phyloP scores from a whole-genome alignment of 768 basidiomycete species.

The Hypsizygus marmoreus region DNA sequence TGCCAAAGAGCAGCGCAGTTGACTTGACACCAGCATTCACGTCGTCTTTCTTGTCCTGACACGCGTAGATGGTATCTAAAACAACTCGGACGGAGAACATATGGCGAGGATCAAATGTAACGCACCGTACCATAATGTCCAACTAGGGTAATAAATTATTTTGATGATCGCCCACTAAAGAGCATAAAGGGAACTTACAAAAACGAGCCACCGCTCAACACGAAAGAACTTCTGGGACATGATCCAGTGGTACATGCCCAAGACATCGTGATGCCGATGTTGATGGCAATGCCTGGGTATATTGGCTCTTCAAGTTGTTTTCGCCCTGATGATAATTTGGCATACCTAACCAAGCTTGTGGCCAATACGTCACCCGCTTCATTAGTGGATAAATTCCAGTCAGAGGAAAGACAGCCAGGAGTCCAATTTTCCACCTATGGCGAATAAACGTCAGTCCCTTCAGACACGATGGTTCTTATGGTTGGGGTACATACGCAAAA shows the following conservation, averaged over 20 bases:
- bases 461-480: not conserved
- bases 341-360: slow-evolving; percentile 26
- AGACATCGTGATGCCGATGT: slow-evolving; percentile 7
- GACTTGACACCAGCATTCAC: slow-evolving; percentile 59
- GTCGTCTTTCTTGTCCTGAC: slow-evolving; percentile 60
- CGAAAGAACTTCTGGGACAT: too few species aligned
- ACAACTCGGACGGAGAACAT: not conserved
- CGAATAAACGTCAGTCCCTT: not conserved
- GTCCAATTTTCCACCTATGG: not conserved
- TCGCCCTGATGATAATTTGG: too few species aligned
- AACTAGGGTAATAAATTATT: too few species aligned
- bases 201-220: too few species aligned
- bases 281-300: slow-evolving; percentile 1
- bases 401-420: slow-evolving; percentile 12
- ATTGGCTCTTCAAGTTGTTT: not conserved
- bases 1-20: slow-evolving; percentile 61
- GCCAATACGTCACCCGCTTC: slow-evolving; percentile 28
- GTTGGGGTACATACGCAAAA: slow-evolving; percentile 2
- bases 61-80: slow-evolving; percentile 62
- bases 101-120: not conserved
- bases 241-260: too few species aligned
- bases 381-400: slow-evolving; percentile 26
- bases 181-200: too few species aligned
- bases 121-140: slow-evolving; percentile 22
- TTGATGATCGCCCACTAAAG: too few species aligned